Evolutionary conservation across 2,329 filamentous ascomycete species (phyloP).

Genomic region (Exophiala dermatitidis): DNA sequence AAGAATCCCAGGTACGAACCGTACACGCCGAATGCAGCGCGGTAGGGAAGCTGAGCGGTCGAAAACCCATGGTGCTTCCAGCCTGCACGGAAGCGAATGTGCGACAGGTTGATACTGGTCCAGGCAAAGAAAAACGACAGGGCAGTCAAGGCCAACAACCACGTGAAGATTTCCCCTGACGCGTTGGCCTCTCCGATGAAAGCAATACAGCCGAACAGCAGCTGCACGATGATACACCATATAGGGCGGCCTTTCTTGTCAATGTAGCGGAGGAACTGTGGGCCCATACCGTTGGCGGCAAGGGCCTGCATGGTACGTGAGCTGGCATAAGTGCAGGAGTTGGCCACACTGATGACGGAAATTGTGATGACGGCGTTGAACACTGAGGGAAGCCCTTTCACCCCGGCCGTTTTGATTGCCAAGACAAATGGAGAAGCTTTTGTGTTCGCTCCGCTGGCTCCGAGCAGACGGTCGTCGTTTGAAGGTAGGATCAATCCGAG

Average conservation of each 20-base stretch:
- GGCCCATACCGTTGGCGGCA: constrained; percentile 78
- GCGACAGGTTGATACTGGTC: constrained; percentile 43
- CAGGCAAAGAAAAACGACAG: constrained; percentile 69
- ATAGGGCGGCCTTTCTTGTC: constrained; percentile 76
- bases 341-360: constrained; percentile 81
- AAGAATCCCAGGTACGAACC: constrained; percentile 75
- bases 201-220: constrained; percentile 62
- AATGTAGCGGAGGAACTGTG: constrained; percentile 67
- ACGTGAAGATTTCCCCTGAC: constrained; percentile 55
- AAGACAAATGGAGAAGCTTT: constrained; percentile 87
- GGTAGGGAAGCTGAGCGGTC: constrained; percentile 73
- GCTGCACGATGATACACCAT: constrained; percentile 61
- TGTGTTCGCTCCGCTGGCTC: constrained; percentile 53
- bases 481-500: constrained; percentile 71
- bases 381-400: constrained; percentile 70
- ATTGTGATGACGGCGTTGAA: constrained; percentile 93
- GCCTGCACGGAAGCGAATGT: constrained; percentile 80
- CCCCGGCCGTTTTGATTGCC: constrained; percentile 75
- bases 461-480: constrained; percentile 56
- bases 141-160: constrained; percentile 72
- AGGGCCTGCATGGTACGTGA: constrained; percentile 83
- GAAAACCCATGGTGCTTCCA: constrained; percentile 66
- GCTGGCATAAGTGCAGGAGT: constrained; percentile 83
- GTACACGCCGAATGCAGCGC: constrained; percentile 65
- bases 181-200: constrained; percentile 61